Percentiles rank a stretch among this genome's conserved stretches.
Conservation (phyloP, 192 early-diverging fungal species). For the Cetraspora pellucida region DNA sequence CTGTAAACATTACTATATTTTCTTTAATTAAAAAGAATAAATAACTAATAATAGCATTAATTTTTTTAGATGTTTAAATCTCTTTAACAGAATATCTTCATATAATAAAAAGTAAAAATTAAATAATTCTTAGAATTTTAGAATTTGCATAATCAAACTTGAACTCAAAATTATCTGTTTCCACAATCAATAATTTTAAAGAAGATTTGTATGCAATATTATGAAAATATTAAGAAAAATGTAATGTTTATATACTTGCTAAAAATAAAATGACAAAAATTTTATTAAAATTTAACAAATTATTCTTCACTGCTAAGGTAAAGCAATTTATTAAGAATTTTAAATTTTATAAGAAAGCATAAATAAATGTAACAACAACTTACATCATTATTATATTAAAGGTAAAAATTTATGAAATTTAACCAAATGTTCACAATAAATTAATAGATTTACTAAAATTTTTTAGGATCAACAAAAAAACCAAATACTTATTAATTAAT, state of each 20-base stretch:
- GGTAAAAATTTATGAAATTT: neutral
- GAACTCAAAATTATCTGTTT: neutral
- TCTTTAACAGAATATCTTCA: neutral
- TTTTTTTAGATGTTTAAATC: conserved; percentile 14
- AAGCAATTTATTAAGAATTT: conserved; percentile 15
- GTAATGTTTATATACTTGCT: neutral
- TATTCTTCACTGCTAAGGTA: neutral
- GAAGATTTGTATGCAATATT: conserved; percentile 8
- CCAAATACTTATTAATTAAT: neutral
- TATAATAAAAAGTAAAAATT: conserved; percentile 1
- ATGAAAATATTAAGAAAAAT: neutral
- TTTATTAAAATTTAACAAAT: neutral
- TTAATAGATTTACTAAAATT: neutral
- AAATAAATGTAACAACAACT: neutral
- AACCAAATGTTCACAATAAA: neutral
- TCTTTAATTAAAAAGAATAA: neutral
- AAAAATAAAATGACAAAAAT: neutral
- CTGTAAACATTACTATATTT: conserved; percentile 9
- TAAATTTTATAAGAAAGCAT: neutral
- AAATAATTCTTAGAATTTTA: neutral
- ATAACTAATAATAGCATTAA: neutral
- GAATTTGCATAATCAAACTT: neutral
- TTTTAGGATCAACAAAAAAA: conserved; percentile 5
- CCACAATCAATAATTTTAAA: neutral
- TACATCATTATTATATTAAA: neutral